Conservation (phyloP, 192 early-diverging fungal genomes). For the Gigaspora rosea region DNA sequence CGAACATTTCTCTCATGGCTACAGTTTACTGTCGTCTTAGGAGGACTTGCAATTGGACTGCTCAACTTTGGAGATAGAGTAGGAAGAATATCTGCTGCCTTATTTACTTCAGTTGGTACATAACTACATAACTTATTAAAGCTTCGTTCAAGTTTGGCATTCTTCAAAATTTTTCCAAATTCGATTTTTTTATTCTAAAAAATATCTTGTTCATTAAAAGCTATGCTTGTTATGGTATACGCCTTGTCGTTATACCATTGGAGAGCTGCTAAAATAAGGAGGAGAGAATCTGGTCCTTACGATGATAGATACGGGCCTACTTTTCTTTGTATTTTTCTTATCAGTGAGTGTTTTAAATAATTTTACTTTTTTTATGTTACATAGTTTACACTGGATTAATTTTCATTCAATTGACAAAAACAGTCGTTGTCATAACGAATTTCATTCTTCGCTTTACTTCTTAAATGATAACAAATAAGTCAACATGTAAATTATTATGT, state of each 20-base stretch:
- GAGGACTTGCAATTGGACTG: conserved; percentile 74
- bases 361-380: neutral
- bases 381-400: neutral
- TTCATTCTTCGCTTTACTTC: conserved; percentile 22
- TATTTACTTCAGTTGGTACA: conserved; percentile 55
- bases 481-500: too few species aligned
- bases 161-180: too few species aligned
- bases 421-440: conserved; percentile 20
- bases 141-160: too few species aligned
- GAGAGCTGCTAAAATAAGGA: conserved; percentile 69
- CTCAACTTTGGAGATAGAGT: conserved; percentile 82
- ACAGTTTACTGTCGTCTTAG: conserved; percentile 77
- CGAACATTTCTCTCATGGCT: conserved; percentile 91
- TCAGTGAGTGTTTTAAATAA: conserved; percentile 34
- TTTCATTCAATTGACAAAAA: neutral
- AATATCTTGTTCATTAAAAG: conserved; percentile 16
- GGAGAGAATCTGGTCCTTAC: conserved; percentile 69
- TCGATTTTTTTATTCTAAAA: too few species aligned
- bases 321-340: conserved; percentile 66
- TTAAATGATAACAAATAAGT: too few species aligned
- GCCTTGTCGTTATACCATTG: conserved; percentile 75
- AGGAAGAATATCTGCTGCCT: conserved; percentile 54
- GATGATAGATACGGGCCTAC: conserved; percentile 78
- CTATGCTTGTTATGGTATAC: conserved; percentile 79
- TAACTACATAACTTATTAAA: neutral